Evolutionary conservation across 345 rosid genomes (phyloP).

Genomic region (Eucalyptus microcorys): DNA sequence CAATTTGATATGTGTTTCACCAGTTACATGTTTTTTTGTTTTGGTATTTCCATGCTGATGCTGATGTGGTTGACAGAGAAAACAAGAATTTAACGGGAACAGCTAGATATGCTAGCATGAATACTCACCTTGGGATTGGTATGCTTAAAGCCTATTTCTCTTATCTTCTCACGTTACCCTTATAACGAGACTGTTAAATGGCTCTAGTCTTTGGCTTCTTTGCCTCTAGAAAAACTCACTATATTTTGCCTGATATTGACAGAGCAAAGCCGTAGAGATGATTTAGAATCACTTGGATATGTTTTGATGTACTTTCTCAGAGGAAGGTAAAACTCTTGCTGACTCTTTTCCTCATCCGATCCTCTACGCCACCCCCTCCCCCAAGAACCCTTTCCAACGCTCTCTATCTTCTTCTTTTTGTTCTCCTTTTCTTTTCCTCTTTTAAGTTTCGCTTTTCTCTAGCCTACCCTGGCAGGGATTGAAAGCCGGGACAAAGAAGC

Average conservation of each 20-base stretch:
- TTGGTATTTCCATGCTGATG: not conserved
- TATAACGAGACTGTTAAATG: not conserved
- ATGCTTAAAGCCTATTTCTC: not conserved
- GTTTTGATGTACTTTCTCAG: constrained; percentile 82
- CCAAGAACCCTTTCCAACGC: not conserved
- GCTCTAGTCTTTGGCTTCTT: not conserved
- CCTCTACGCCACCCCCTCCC: not conserved
- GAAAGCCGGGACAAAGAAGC: constrained; percentile 86
- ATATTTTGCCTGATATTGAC: constrained; percentile 1
- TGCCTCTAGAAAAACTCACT: not conserved
- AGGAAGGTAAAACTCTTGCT: constrained; percentile 52
- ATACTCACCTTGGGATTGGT: constrained; percentile 96
- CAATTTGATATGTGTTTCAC: not conserved
- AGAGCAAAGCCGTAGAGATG: constrained; percentile 99
- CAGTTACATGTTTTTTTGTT: not conserved
- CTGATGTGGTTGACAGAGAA: constrained; percentile 53
- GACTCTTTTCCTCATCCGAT: not conserved
- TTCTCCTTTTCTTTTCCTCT: not conserved
- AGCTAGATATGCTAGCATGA: constrained; percentile 96
- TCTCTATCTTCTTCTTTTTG: constrained; percentile 9
- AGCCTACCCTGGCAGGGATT: constrained; percentile 99
- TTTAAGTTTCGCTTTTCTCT: not conserved
- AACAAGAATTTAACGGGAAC: constrained; percentile 93
- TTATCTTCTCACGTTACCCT: not conserved
- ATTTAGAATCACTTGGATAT: constrained; percentile 86